Percentiles rank a stretch among this genome's conserved stretches.
Evolutionary conservation across 352 stramenopile species (phyloP).

Genomic region (Pythium vanterpoolii): DNA sequence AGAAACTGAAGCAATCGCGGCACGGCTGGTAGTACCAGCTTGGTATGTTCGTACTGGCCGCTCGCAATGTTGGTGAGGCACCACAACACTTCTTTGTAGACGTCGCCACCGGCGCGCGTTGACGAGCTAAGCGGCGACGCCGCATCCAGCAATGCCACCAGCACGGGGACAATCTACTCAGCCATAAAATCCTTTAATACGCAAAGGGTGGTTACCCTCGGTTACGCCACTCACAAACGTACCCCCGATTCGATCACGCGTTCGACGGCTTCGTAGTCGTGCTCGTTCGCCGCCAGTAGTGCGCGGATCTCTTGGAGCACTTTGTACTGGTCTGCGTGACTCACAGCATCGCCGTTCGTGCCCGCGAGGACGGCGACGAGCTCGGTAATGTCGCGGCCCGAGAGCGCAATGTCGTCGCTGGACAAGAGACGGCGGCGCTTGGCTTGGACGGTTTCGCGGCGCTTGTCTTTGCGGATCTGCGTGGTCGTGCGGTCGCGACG

Average conservation of each 20-base stretch:
- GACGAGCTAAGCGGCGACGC: slow-evolving; percentile 59
- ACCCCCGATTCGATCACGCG: slow-evolving; percentile 77
- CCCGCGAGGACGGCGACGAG: slow-evolving; percentile 41
- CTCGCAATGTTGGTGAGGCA: slow-evolving; percentile 83
- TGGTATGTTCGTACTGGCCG: slow-evolving; percentile 82
- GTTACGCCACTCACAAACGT: slow-evolving; percentile 11
- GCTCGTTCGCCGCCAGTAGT: slow-evolving; percentile 52
- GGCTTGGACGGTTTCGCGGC: slow-evolving; percentile 51
- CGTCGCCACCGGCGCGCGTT: slow-evolving; percentile 59
- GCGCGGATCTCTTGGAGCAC: slow-evolving; percentile 68
- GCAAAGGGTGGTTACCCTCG: not conserved
- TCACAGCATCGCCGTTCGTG: slow-evolving; percentile 7
- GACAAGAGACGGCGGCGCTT: slow-evolving; percentile 68
- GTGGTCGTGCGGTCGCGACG: slow-evolving; percentile 54
- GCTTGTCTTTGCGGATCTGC: slow-evolving; percentile 77
- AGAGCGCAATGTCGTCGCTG: slow-evolving; percentile 39
- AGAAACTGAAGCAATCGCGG: slow-evolving; percentile 72
- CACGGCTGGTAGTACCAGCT: slow-evolving; percentile 71
- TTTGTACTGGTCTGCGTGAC: slow-evolving; percentile 62
- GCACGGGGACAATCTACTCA: slow-evolving; percentile 61
- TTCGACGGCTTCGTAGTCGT: slow-evolving; percentile 68
- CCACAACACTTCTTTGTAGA: slow-evolving; percentile 80
- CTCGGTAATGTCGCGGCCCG: slow-evolving; percentile 50
- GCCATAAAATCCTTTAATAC: not conserved
- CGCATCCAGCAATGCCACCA: slow-evolving; percentile 64